phyloP scores from a whole-genome alignment of 2,329 filamentous ascomycete genomes.

The Penicillium sp. region DNA sequence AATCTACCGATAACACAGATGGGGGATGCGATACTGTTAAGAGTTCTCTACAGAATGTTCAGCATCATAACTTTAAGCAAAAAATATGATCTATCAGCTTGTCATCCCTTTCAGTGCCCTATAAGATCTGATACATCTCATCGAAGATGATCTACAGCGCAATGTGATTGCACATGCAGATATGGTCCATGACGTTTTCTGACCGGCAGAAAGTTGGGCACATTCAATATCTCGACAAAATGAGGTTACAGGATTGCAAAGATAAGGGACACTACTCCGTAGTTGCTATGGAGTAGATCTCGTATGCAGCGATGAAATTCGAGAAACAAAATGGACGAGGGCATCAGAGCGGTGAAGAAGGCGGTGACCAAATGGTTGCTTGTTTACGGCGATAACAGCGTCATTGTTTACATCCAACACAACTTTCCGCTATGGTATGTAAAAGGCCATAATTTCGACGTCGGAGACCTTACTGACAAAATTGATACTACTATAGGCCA shows the following conservation, averaged over 20 bases:
- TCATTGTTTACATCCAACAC: constrained; percentile 6
- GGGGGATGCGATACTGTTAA: neutral
- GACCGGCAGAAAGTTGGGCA: neutral
- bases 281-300: neutral
- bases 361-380: constrained; percentile 6
- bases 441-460: neutral
- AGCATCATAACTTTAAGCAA: neutral
- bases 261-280: neutral
- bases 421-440: constrained; percentile 4
- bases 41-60: neutral
- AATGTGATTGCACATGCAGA: neutral
- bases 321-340: neutral
- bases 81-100: neutral
- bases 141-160: neutral
- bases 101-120: neutral
- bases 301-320: neutral
- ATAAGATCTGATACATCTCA: constrained; percentile 1
- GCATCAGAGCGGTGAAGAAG: constrained; percentile 1
- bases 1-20: constrained; percentile 27
- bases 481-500: constrained; percentile 34
- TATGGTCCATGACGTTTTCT: neutral
- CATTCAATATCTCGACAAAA: neutral
- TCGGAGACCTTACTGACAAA: neutral
- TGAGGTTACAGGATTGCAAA: neutral
- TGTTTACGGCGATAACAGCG: constrained; percentile 18